Evolutionary conservation across 306 rosid genomes (phyloP), one percentile per base, ranked within the genome.

Genomic region (Elaeagnus macrophylla): DNA sequence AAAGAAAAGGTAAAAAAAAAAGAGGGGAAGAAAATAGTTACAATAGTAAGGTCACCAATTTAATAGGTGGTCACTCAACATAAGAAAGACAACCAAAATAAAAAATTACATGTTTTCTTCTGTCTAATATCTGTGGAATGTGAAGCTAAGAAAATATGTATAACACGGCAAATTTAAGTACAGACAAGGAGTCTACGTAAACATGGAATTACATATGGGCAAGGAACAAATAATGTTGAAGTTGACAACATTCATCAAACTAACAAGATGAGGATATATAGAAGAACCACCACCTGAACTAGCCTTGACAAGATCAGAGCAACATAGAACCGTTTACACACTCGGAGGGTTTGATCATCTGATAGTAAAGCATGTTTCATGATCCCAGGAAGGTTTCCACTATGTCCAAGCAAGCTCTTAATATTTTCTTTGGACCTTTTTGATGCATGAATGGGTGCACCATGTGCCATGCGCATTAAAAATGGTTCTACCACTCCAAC

Each of bases 391-490:
- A 55, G 71, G 66, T 63, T 77, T 74, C 73, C 73, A 53, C 25
- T 64, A 54, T 79, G 72, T 54, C 67, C 68, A 61, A 40, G 76
- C 61, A 66, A 49, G 56, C 73, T 41, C 54, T 71, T 68, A 70
- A 73, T 68, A 48, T 64, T 77, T 51, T 64, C 65, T 70, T 74
- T 83, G 56, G 83, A 62, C 74, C 68, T 73, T 67, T 74, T 79
- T 61, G 80, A 75, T 64, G 69, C 32, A 37, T 75, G 76, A 54
- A 84, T 40, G 15, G 97, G 95, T 68, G 83, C 96, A 3, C 97
- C 97, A 72, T 91, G 97, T 53, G 97, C 94, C 95, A 78, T 86
- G 63, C 70, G 86, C 97, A 91, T 91, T 75, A 91, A 64, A 74
- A 81, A 84, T 44, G 96, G 96, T 72, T 91, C 97, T 45, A 82